A percentile compares a stretch with the other conserved stretches of the same genome.
Evolutionary conservation across 495 filamentous ascomycete species (phyloP).

Genomic region (Hypomontagnella submonticulosa): DNA sequence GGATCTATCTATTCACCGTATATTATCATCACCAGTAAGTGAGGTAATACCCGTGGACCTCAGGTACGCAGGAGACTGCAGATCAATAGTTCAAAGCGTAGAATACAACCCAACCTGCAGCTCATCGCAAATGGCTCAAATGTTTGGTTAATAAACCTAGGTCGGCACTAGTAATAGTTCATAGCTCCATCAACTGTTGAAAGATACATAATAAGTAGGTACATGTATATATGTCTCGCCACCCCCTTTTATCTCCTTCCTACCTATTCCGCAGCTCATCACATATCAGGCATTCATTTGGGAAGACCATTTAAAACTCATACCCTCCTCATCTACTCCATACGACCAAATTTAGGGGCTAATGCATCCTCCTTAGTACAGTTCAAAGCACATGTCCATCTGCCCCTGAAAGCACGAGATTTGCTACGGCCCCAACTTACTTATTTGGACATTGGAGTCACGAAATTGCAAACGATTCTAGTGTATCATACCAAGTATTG

Average conservation of each 20-base stretch:
- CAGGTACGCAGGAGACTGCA: conserved; percentile 11
- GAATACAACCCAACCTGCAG: conserved; percentile 3
- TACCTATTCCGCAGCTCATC: neutral
- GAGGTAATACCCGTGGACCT: too few species aligned
- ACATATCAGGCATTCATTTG: conserved; percentile 6
- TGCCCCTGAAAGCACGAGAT: conserved; percentile 19
- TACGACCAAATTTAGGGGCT: conserved; percentile 27
- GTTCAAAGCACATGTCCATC: conserved; percentile 23
- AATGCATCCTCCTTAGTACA: conserved; percentile 32
- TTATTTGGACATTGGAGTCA: conserved; percentile 4
- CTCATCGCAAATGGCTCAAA: neutral
- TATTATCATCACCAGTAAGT: neutral
- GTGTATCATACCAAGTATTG: neutral
- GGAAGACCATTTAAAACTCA: conserved; percentile 2
- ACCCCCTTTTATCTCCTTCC: conserved; percentile 23
- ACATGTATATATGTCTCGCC: conserved; percentile 10
- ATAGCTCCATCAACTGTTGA: neutral
- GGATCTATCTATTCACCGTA: neutral
- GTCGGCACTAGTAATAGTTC: too few species aligned
- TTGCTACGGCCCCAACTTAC: conserved; percentile 21
- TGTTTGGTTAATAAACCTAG: too few species aligned
- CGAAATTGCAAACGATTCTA: conserved; percentile 8
- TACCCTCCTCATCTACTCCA: conserved; percentile 22
- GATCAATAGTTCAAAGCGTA: conserved; percentile 16
- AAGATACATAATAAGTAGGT: neutral